phyloP scores from a whole-genome alignment of 2,329 filamentous ascomycete genomes.

The Alternaria conjuncta region DNA sequence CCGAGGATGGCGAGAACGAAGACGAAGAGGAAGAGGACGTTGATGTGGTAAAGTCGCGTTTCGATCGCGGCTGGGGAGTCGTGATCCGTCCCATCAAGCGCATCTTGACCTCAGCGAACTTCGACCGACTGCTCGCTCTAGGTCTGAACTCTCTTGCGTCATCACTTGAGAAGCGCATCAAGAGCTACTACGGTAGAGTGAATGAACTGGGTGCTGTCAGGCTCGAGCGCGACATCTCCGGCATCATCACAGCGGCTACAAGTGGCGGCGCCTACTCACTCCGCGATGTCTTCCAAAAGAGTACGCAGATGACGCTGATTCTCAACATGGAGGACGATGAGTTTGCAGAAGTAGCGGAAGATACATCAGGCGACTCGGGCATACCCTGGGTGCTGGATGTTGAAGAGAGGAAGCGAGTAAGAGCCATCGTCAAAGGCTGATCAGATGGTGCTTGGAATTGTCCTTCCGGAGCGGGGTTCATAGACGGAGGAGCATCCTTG shows the following conservation, averaged over 20 bases:
- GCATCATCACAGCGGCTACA: constrained; percentile 70
- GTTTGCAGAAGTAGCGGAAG: constrained; percentile 75
- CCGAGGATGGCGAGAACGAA: constrained; percentile 55
- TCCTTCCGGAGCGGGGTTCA: not conserved
- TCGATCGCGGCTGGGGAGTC: constrained; percentile 83
- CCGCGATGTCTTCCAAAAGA: constrained; percentile 76
- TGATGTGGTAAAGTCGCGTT: constrained; percentile 77
- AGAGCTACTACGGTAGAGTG: constrained; percentile 77
- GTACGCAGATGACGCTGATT: constrained; percentile 81
- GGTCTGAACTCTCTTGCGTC: constrained; percentile 77
- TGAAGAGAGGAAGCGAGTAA: constrained; percentile 76
- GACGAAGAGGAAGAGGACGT: constrained; percentile 56
- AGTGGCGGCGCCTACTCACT: constrained; percentile 76
- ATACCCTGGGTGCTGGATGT: constrained; percentile 74
- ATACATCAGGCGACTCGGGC: constrained; percentile 60
- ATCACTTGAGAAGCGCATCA: constrained; percentile 85
- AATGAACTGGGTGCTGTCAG: constrained; percentile 82
- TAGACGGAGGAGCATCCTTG: constrained; percentile 11
- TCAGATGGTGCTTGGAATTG: not conserved
- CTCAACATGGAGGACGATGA: constrained; percentile 96
- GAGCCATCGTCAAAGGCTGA: constrained; percentile 65
- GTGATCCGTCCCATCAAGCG: constrained; percentile 85
- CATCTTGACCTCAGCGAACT: constrained; percentile 79
- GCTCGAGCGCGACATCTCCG: constrained; percentile 83
- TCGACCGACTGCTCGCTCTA: constrained; percentile 74